These are phyloP conservation scores for Mrakia frigida DNA, from an alignment of 768 basidiomycete species.

Conservation along the genomic window DNA sequence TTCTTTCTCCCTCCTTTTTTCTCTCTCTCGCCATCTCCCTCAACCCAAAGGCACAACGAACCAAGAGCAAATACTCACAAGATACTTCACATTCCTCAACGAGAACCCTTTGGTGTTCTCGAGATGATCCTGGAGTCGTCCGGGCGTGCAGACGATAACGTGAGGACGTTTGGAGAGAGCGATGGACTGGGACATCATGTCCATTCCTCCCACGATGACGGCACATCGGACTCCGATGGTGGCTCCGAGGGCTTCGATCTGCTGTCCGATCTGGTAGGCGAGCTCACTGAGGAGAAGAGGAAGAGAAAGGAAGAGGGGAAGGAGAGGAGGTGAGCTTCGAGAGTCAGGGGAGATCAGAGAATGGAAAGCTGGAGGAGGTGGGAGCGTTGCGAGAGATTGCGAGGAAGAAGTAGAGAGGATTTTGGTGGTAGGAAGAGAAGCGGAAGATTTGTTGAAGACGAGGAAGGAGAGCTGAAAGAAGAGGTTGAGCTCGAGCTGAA, in stretches of 20 bases:
- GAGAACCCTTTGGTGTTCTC: conserved; percentile 98
- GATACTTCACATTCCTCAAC: conserved; percentile 73
- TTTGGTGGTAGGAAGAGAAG: not conserved
- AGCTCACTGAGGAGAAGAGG: conserved; percentile 58
- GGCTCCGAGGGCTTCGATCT: conserved; percentile 85
- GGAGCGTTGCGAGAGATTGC: not conserved
- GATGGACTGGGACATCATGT: conserved; percentile 82
- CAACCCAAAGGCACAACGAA: too few relatives aligned
- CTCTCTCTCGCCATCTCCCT: too few relatives aligned
- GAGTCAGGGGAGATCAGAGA: not conserved
- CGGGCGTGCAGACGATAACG: conserved; percentile 90
- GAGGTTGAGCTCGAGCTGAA: not conserved
- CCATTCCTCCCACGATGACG: conserved; percentile 92
- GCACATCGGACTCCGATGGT: conserved; percentile 87
- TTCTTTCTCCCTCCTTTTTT: not conserved
- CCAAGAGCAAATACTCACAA: conserved; percentile 56
- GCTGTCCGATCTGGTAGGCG: conserved; percentile 96
- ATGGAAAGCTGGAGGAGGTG: not conserved
- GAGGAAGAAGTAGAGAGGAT: not conserved
- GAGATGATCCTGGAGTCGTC: conserved; percentile 84
- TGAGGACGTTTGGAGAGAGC: conserved; percentile 91
- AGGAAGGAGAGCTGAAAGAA: too few relatives aligned
- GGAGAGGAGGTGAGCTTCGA: not conserved
- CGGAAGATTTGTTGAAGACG: not conserved
- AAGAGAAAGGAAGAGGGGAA: not conserved